Conservation (phyloP, 1,139 yeast species). For the Hyphopichia burtonii region DNA sequence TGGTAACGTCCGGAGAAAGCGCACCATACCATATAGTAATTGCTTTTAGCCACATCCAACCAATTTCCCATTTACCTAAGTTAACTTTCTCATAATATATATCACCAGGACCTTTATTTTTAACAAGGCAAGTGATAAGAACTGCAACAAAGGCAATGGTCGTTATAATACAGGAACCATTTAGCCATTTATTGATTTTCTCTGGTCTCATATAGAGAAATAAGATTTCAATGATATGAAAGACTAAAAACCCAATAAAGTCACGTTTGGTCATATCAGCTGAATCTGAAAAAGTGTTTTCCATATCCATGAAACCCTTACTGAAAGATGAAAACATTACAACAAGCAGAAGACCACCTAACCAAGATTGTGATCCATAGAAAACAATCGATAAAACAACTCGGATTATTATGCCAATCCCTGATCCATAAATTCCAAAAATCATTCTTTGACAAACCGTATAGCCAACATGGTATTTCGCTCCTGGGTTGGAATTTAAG, state of each 20-base stretch:
- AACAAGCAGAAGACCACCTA: constrained; percentile 16
- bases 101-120: constrained; percentile 16
- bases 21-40: constrained; percentile 22
- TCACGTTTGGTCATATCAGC: constrained; percentile 16
- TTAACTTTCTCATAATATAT: constrained; percentile 9
- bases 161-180: constrained; percentile 14
- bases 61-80: constrained; percentile 8
- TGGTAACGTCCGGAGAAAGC: constrained; percentile 37
- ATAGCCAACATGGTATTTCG: constrained; percentile 20
- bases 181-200: constrained; percentile 13
- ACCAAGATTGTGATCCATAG: constrained; percentile 20
- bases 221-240: constrained; percentile 15
- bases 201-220: constrained; percentile 17
- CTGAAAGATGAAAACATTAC: constrained; percentile 15
- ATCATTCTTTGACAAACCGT: constrained; percentile 19
- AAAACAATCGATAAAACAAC: constrained; percentile 17
- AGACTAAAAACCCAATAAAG: constrained; percentile 18
- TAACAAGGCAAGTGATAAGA: constrained; percentile 10
- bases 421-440: constrained; percentile 19
- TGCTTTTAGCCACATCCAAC: constrained; percentile 22
- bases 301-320: constrained; percentile 12
- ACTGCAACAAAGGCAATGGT: constrained; percentile 13
- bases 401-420: constrained; percentile 15
- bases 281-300: constrained; percentile 12
- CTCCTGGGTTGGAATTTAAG: constrained; percentile 20